Percentiles rank a stretch among this genome's conserved stretches.
Conservation (phyloP, 2,329 filamentous ascomycete species). For the Talaromyces piceae region DNA sequence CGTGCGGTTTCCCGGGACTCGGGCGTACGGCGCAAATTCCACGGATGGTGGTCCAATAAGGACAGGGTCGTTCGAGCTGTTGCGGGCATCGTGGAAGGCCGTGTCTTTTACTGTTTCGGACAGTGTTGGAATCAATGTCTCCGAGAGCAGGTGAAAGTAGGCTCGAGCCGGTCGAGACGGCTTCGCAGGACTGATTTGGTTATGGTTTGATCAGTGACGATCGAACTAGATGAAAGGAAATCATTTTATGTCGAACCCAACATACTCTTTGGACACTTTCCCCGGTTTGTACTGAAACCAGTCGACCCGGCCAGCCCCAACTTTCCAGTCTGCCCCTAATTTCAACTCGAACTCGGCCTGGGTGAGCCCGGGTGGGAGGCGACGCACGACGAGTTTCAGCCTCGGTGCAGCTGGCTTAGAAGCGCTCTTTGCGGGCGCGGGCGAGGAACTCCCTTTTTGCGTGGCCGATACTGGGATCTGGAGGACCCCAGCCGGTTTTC, state of each 20-base stretch:
- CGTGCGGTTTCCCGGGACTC: conserved; percentile 65
- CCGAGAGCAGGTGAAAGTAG: conserved; percentile 73
- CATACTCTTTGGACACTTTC: conserved; percentile 79
- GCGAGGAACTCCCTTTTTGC: conserved; percentile 26
- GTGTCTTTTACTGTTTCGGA: conserved; percentile 62
- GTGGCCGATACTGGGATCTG: conserved; percentile 43
- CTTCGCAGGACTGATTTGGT: conserved; percentile 61
- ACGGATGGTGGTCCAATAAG: conserved; percentile 72
- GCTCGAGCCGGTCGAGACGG: conserved; percentile 71
- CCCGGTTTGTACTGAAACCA: conserved; percentile 68
- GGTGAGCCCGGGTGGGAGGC: conserved; percentile 79
- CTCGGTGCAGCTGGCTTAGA: conserved; percentile 49
- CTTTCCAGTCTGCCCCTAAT: conserved; percentile 73
- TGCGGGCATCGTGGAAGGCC: conserved; percentile 74
- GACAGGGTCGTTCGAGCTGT: conserved; percentile 62
- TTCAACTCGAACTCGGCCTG: conserved; percentile 65
- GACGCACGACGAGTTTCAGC: conserved; percentile 76
- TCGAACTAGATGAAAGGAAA: background rate
- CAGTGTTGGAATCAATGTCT: conserved; percentile 59
- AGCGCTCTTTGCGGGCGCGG: conserved; percentile 39
- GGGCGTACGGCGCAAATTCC: conserved; percentile 77
- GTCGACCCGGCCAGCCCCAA: conserved; percentile 73
- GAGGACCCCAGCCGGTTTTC: conserved; percentile 45
- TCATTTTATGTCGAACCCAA: too few relatives aligned
- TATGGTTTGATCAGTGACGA: background rate